Base-by-base conservation (phyloP, 306 rosid genomes). In the Luffa acutangula region DNA sequence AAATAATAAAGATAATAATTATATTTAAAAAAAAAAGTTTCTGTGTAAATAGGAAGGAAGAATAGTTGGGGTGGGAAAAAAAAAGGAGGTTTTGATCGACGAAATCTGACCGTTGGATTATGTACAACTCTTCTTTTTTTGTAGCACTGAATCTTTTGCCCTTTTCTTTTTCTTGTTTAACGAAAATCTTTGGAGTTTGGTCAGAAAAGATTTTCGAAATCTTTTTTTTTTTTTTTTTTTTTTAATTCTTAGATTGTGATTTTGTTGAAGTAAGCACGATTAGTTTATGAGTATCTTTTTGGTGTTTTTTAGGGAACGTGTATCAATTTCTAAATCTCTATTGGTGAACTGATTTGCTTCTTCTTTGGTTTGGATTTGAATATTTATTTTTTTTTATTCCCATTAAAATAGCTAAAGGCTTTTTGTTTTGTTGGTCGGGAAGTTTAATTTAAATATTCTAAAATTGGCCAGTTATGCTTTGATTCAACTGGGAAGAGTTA, bases 31-130 rank as follows among this genome's bases (percentile, higher is more conserved):
- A 42, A 20, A 25, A 10, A 69, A 7, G 45, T 7, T 6, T 72
- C 4, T 51, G 45, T 74, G 60, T 74, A 74, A 74, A 74, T 74
- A 74, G 21, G 60, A 69, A 69, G 54, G 9, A 49, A 31, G 77
- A 66, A 31, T 72, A 72, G 77, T 7, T 14, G 21, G 59, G 14
- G 41, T 5, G 2, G 72, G 33, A 7, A 3, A 2, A 14, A 17
- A 11, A 42, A 31, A 46, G 72, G 25, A 64, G 41, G 59, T 48
- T 42, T 74, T 33, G 78, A 74, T 49, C 78, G 2, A 51, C 43
- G 78, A 51, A 49, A 74, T 51, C 78, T 51, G 59, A 51, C 62
- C 62, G 78, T 74, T 51, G 76, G 78, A 74, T 74, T 62, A 49
- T 15, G 60, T 74, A 74, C 43, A 46, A 49, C 62, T 33, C 31